Percentiles rank a stretch among this genome's conserved stretches.
These are phyloP conservation scores for Phaeosphaeriaceae sp. DNA, from an alignment of 2,329 filamentous ascomycete genomes.

Conservation along the genomic window DNA sequence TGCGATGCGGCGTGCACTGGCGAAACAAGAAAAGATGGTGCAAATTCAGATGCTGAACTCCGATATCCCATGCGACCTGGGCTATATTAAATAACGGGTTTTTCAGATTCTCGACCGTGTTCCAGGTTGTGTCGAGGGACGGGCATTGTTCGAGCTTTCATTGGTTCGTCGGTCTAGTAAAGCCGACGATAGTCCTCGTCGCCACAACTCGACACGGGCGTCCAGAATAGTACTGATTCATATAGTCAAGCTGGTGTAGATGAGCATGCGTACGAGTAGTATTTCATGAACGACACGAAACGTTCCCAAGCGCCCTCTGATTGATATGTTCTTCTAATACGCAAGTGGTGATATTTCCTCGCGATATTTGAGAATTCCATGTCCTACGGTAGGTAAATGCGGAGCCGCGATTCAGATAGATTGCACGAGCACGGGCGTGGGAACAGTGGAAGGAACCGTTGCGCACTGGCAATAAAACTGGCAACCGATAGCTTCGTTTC, in stretches of 20 bases:
- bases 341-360: no score
- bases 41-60: background rate
- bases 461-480: constrained; percentile 3
- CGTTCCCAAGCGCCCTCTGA: no score
- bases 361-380: no score
- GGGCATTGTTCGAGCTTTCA: background rate
- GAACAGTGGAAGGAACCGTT: constrained; percentile 11
- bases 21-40: background rate
- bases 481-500: constrained; percentile 8
- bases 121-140: background rate
- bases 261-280: background rate
- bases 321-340: no score
- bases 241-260: background rate
- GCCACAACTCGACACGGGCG: background rate
- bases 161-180: background rate
- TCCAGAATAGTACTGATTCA: background rate
- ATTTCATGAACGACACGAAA: background rate
- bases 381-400: background rate
- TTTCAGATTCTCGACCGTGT: background rate
- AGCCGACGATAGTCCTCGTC: background rate
- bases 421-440: constrained; percentile 6
- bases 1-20: background rate
- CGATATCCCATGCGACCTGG: background rate
- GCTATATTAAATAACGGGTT: background rate
- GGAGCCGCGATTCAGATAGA: constrained; percentile 17